Evolutionary conservation across 1,284 basidiomycete species (phyloP).

Genomic region (Ganoderma sinense): DNA sequence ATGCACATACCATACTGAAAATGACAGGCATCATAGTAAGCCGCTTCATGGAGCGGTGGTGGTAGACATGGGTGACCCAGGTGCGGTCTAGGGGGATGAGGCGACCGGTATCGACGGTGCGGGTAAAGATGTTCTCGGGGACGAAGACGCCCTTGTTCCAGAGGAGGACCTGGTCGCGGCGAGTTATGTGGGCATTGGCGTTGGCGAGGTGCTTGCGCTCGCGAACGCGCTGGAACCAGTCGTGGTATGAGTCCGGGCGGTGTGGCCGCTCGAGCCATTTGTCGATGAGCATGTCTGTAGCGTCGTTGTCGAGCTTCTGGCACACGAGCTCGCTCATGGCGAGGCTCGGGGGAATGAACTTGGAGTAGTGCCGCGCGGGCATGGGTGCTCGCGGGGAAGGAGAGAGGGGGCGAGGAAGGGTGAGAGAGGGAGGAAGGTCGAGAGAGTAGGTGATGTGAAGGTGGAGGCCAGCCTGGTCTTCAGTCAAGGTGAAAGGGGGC

Average conservation of each 20-base stretch:
- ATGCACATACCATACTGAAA: conserved; percentile 69
- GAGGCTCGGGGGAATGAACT: conserved; percentile 67
- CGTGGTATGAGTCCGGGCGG: conserved; percentile 73
- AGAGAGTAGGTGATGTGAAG: conserved; percentile 14
- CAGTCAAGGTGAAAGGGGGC: conserved; percentile 6
- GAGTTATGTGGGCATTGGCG: conserved; percentile 44
- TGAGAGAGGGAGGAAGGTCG: not conserved
- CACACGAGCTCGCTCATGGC: conserved; percentile 78
- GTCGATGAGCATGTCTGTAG: conserved; percentile 78
- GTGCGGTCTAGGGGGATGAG: conserved; percentile 79
- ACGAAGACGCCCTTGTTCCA: conserved; percentile 82
- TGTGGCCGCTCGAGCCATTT: conserved; percentile 74
- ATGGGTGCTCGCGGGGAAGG: conserved; percentile 20
- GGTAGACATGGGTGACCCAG: conserved; percentile 81
- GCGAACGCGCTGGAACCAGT: conserved; percentile 75
- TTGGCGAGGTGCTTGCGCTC: conserved; percentile 61
- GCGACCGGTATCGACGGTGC: conserved; percentile 77
- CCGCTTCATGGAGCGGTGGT: conserved; percentile 75
- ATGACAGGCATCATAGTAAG: conserved; percentile 80
- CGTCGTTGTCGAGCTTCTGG: conserved; percentile 75
- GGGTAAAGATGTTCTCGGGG: conserved; percentile 78
- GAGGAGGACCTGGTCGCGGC: conserved; percentile 64
- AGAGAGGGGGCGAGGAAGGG: conserved; percentile 10
- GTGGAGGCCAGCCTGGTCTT: conserved; percentile 11
- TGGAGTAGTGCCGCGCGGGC: conserved; percentile 58